Conservation (phyloP, 2,329 filamentous ascomycete species). For the Cercospora citrullina region DNA sequence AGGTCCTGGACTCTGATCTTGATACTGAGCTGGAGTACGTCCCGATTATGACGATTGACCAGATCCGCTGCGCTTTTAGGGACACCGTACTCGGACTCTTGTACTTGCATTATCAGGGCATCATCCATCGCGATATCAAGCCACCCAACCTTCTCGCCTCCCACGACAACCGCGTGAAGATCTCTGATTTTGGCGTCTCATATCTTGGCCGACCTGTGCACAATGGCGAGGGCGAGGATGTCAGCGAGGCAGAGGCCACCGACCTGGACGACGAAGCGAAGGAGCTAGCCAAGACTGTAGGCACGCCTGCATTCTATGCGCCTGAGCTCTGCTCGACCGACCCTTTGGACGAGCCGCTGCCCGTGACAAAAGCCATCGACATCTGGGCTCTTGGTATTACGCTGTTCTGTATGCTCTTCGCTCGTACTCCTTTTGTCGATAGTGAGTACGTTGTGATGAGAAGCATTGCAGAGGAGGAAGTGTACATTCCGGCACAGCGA, state of each 20-base stretch:
- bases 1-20: slow-evolving; percentile 60
- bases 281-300: slow-evolving; percentile 96
- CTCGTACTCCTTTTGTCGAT: slow-evolving; percentile 88
- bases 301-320: slow-evolving; percentile 95
- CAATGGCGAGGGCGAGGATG: slow-evolving; percentile 63
- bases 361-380: slow-evolving; percentile 91
- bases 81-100: slow-evolving; percentile 92
- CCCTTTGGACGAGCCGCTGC: slow-evolving; percentile 62
- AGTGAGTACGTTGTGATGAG: slow-evolving; percentile 91
- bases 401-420: slow-evolving; percentile 91
- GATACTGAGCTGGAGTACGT: slow-evolving; percentile 91
- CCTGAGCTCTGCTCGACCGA: slow-evolving; percentile 94
- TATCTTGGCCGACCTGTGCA: slow-evolving; percentile 88
- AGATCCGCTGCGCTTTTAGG: slow-evolving; percentile 80
- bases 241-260: slow-evolving; percentile 71
- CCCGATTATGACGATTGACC: slow-evolving; percentile 83
- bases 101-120: slow-evolving; percentile 67
- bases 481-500: slow-evolving; percentile 79
- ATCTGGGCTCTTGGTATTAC: slow-evolving; percentile 97
- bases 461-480: slow-evolving; percentile 87
- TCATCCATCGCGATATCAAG: slow-evolving; percentile 55
- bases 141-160: slow-evolving; percentile 86
- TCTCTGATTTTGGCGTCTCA: slow-evolving; percentile 97
- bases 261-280: slow-evolving; percentile 84
- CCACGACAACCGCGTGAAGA: slow-evolving; percentile 83